Conservation (phyloP, 441 rosid genomes). For the Croton laevigatus region DNA sequence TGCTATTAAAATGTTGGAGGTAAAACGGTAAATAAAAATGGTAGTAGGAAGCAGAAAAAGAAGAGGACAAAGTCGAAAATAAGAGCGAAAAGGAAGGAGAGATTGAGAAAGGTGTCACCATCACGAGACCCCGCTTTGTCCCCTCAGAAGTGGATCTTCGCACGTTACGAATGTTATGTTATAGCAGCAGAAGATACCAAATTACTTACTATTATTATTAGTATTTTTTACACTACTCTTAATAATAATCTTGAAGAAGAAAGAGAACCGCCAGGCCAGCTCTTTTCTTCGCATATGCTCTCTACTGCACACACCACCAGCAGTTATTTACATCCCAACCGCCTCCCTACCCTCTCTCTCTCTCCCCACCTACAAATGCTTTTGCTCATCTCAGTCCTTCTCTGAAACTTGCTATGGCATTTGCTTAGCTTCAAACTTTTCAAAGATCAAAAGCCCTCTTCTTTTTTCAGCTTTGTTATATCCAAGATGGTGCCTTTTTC, state of each 20-base stretch:
- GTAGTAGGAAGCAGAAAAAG: slow-evolving; percentile 2
- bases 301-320: slow-evolving; percentile 3
- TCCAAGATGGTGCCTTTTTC: slow-evolving; percentile 18
- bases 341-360: not conserved
- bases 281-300: slow-evolving; percentile 12
- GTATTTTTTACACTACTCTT: not conserved
- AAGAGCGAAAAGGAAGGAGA: slow-evolving; percentile 2
- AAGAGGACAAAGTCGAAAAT: slow-evolving; percentile 21
- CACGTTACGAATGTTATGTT: slow-evolving; percentile 45
- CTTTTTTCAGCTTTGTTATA: slow-evolving; percentile 8
- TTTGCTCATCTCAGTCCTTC: not conserved
- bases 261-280: slow-evolving; percentile 14
- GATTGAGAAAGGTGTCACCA: slow-evolving; percentile 26
- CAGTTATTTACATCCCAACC: slow-evolving; percentile 16
- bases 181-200: not conserved
- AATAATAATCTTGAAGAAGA: not conserved
- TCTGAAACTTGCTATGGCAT: not conserved
- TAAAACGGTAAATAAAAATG: not conserved
- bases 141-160: slow-evolving; percentile 51
- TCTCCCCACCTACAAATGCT: not conserved
- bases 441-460: slow-evolving; percentile 7
- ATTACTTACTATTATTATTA: not conserved
- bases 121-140: slow-evolving; percentile 52
- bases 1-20: not conserved
- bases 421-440: slow-evolving; percentile 1